A percentile compares a stretch with the other conserved stretches of the same genome.
These are phyloP conservation scores for Epicoccum nigrum DNA, from an alignment of 2,329 filamentous ascomycete genomes.

Conservation along the genomic window DNA sequence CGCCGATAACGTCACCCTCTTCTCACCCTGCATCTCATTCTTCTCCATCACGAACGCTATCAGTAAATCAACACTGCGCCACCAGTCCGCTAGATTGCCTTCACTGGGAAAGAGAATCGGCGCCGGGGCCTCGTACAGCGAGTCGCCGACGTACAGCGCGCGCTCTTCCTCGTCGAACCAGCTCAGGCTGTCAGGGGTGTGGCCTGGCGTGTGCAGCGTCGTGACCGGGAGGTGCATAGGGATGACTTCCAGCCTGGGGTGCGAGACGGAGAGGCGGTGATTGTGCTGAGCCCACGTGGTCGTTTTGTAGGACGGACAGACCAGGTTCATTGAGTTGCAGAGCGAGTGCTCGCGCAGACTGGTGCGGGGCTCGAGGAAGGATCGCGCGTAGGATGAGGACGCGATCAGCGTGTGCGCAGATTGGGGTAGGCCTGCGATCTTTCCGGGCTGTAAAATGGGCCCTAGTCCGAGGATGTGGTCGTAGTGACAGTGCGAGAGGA, in stretches of 20 bases:
- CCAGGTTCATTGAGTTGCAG: neutral
- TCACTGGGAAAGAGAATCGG: conserved; percentile 20
- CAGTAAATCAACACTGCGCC: conserved; percentile 11
- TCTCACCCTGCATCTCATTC: neutral
- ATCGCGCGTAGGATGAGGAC: neutral
- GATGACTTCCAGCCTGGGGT: neutral
- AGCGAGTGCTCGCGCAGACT: conserved; percentile 8
- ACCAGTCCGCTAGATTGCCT: conserved; percentile 16
- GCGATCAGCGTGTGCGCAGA: neutral
- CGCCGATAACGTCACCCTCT: conserved; percentile 5
- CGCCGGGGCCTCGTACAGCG: conserved; percentile 13
- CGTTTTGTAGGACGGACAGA: conserved; percentile 1
- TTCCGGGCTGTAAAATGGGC: conserved; percentile 1
- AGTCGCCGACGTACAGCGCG: conserved; percentile 17
- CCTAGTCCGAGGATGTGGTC: conserved; percentile 20
- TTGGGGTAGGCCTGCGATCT: neutral
- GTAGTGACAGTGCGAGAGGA: conserved; percentile 22
- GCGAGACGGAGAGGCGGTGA: neutral
- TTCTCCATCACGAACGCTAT: conserved; percentile 1
- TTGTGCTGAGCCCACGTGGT: conserved; percentile 2
- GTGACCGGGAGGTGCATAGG: conserved; percentile 5
- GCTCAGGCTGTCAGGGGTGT: conserved; percentile 20
- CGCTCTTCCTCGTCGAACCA: conserved; percentile 16
- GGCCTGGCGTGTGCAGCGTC: conserved; percentile 18
- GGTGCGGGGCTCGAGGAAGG: conserved; percentile 4